Evolutionary conservation across 2,329 filamentous ascomycete species (phyloP).

Genomic region (Fusarium coffeatum): DNA sequence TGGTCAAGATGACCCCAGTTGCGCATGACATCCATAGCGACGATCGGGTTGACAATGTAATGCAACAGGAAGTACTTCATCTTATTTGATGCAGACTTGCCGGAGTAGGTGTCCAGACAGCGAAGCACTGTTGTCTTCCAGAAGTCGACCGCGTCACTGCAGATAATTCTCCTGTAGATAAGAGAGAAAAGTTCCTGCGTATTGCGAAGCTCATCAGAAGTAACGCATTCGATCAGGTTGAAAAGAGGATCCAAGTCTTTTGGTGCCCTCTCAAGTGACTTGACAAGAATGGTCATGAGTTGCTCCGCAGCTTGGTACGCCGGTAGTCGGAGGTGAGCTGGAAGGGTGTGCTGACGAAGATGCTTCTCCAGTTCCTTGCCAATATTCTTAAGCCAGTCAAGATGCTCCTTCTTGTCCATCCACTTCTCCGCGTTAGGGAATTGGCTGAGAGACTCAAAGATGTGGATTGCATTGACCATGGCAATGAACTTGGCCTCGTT

Average conservation of each 20-base stretch:
- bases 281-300: conserved; percentile 85
- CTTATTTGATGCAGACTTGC: conserved; percentile 82
- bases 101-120: conserved; percentile 88
- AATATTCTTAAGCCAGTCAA: conserved; percentile 70
- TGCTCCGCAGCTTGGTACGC: conserved; percentile 92
- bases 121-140: conserved; percentile 85
- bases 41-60: conserved; percentile 92
- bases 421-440: conserved; percentile 74
- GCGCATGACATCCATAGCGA: conserved; percentile 95
- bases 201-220: conserved; percentile 81
- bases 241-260: conserved; percentile 87
- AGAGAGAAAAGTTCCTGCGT: conserved; percentile 82
- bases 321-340: conserved; percentile 79
- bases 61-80: conserved; percentile 94
- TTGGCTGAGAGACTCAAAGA: conserved; percentile 81
- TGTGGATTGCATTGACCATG: conserved; percentile 87
- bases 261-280: conserved; percentile 78
- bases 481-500: conserved; percentile 76
- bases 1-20: conserved; percentile 74
- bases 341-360: conserved; percentile 76
- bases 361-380: conserved; percentile 84
- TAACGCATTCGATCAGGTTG: conserved; percentile 83
- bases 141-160: conserved; percentile 84
- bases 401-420: conserved; percentile 74
- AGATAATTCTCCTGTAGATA: conserved; percentile 87